A percentile compares a stretch with the other conserved stretches of the same genome.
These are phyloP conservation scores for Gossypium mustelinum DNA, from an alignment of 345 rosid genomes.

Conservation along the genomic window DNA sequence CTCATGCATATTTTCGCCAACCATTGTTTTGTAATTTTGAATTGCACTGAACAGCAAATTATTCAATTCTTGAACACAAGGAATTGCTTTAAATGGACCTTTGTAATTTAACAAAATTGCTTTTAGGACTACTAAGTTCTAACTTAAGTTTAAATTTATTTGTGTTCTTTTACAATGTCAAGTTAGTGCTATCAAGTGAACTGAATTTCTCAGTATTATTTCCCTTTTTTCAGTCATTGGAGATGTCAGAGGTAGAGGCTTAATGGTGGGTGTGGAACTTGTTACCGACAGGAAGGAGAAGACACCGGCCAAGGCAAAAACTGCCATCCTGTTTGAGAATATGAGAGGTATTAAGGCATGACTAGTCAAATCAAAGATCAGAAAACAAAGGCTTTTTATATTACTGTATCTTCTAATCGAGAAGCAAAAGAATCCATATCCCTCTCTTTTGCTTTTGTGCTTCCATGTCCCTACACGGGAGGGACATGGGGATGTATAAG, in stretches of 20 bases:
- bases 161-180: background rate
- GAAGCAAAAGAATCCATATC: background rate
- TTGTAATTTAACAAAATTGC: background rate
- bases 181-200: background rate
- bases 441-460: background rate
- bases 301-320: constrained; percentile 87
- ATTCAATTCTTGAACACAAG: background rate
- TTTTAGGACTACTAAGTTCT: background rate
- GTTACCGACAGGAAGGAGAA: constrained; percentile 73
- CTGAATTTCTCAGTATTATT: background rate
- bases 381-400: background rate
- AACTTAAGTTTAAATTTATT: background rate
- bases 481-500: background rate
- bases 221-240: constrained; percentile 60
- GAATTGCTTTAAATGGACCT: background rate
- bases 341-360: constrained; percentile 52
- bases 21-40: constrained; percentile 9
- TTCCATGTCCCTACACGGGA: background rate
- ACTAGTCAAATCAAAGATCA: background rate
- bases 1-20: background rate
- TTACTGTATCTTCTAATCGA: background rate
- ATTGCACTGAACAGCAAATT: background rate
- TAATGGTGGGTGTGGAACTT: constrained; percentile 83
- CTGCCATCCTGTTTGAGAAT: constrained; percentile 69
- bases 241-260: constrained; percentile 88